Conservation (phyloP, 1,284 basidiomycete species). For the Microbotryum saponariae region DNA sequence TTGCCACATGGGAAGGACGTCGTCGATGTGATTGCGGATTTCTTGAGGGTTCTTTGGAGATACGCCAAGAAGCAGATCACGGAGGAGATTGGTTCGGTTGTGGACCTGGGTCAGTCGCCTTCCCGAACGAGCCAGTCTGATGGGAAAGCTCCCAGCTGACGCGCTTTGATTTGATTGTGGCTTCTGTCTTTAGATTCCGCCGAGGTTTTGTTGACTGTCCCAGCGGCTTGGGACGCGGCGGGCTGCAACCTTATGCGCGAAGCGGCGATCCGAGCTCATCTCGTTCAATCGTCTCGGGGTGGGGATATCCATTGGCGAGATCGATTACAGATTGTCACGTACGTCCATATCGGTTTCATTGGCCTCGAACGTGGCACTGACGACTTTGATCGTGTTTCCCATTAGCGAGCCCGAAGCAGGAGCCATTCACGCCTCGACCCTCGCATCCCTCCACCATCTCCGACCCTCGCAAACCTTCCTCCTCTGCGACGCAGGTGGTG, state of each 20-base stretch:
- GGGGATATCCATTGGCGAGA: constrained; percentile 67
- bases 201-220: constrained; percentile 70
- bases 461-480: constrained; percentile 70
- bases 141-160: constrained; percentile 1
- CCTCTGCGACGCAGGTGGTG: constrained; percentile 71
- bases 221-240: constrained; percentile 73
- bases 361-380: too few species aligned
- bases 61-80: constrained; percentile 75
- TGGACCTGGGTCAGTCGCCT: constrained; percentile 58
- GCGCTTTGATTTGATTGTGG: background rate
- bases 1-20: constrained; percentile 54
- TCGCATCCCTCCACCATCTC: constrained; percentile 65
- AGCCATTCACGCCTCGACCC: constrained; percentile 68
- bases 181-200: constrained; percentile 52
- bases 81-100: constrained; percentile 67
- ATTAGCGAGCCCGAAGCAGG: constrained; percentile 68
- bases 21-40: constrained; percentile 67
- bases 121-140: constrained; percentile 3
- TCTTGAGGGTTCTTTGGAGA: constrained; percentile 67
- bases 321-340: constrained; percentile 68
- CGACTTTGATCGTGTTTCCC: too few species aligned
- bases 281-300: constrained; percentile 61
- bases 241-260: constrained; percentile 72
- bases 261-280: constrained; percentile 64
- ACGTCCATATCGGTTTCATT: constrained; percentile 23